Conservation (phyloP, 1,284 basidiomycete species). For the Malassezia vespertilionis region DNA sequence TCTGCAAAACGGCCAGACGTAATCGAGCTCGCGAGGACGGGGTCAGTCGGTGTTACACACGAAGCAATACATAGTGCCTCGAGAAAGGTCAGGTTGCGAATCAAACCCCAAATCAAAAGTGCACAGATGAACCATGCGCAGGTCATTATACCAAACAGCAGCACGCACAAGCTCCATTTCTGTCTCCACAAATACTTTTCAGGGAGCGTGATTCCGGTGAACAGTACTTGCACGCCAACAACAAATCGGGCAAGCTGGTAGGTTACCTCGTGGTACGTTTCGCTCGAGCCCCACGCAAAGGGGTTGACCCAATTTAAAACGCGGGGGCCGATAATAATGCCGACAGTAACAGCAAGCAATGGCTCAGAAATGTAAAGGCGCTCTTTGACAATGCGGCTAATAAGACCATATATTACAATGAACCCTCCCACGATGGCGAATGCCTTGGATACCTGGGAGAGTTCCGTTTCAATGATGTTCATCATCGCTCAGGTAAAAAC, state of each 20-base stretch:
- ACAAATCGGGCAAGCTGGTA: constrained; percentile 48
- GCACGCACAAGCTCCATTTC: constrained; percentile 39
- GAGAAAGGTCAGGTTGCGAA: constrained; percentile 46
- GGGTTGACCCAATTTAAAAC: constrained; percentile 44
- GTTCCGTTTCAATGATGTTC: constrained; percentile 30
- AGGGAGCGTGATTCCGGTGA: constrained; percentile 49
- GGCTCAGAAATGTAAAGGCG: constrained; percentile 43
- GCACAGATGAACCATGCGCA: constrained; percentile 48
- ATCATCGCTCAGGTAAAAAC: constrained; percentile 6
- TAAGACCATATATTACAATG: constrained; percentile 42
- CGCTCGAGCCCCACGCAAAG: constrained; percentile 25
- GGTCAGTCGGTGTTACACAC: constrained; percentile 49
- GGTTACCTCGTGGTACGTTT: constrained; percentile 41
- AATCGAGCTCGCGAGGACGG: constrained; percentile 47
- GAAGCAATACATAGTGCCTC: constrained; percentile 48
- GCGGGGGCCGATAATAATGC: constrained; percentile 40
- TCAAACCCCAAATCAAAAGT: constrained; percentile 45
- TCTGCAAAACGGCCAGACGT: constrained; percentile 48
- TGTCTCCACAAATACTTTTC: constrained; percentile 42
- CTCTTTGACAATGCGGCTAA: constrained; percentile 42
- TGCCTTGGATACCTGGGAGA: constrained; percentile 35
- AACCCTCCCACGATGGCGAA: constrained; percentile 41
- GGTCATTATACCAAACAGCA: constrained; percentile 49
- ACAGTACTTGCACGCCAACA: constrained; percentile 46
- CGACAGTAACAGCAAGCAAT: constrained; percentile 36